Evolutionary conservation across 805 yeast species (phyloP), one percentile per base, ranked within the genome.

Genomic region (Saccharomycopsis vini): DNA sequence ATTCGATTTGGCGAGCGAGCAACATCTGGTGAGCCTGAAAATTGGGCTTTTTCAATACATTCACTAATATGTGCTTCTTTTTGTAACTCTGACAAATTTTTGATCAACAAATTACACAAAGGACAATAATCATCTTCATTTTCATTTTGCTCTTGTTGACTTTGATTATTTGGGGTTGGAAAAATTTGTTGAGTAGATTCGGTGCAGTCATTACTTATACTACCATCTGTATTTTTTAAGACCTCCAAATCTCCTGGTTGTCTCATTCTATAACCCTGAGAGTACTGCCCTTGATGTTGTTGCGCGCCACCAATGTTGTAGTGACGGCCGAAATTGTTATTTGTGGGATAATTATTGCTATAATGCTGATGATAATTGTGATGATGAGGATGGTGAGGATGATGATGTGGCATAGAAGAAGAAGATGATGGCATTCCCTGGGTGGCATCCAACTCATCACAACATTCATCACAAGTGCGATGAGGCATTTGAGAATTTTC

Each of bases 381-480:
- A n/a, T n/a, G n/a, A n/a, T n/a, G n/a, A n/a, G n/a, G n/a, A n/a
- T n/a, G n/a, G n/a, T n/a, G n/a, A n/a, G n/a, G n/a, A n/a, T n/a
- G n/a, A 24, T 24, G 29, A 7, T 24, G 29, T 24, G 29, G 29
- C 10, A 24, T 7, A 24, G 10, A 7, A 24, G 6, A 6, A 24
- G 6, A 6, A 24, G 7, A 10, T 10, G 7, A 10, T 7, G n/a
- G 37, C 7, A 43, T 35, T 6, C 54, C 62, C 5, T 57, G 56
- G 41, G 73, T 52, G 0, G 77, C 75, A 12, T 56, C 54, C 35
- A 82, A 63, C 56, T 81, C 90, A 6, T 71, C 77, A 20, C 69
- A 76, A 59, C 95, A 86, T 24, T 66, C 71, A 52, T 79, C 81
- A 55, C 95, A 86, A 0, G 95, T 84, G 38, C 89, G 66, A 56